phyloP scores from a whole-genome alignment of 192 early-diverging fungal genomes.

The Coemansia javaensis region DNA sequence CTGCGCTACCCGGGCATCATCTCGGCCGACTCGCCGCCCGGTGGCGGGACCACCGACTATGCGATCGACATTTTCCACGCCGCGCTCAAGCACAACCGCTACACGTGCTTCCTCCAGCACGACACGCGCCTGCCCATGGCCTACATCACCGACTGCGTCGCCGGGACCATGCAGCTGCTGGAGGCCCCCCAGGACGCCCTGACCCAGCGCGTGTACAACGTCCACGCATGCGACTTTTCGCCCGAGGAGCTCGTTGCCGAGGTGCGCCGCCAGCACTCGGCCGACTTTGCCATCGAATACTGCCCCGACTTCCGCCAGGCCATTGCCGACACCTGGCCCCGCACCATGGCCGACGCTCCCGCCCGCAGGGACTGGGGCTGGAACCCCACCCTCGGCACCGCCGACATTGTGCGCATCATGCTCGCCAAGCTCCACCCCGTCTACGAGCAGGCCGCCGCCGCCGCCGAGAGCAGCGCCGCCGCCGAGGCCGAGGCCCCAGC shows the following conservation, averaged over 20 bases:
- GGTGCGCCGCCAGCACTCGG: constrained; percentile 49
- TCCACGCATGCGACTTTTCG: constrained; percentile 58
- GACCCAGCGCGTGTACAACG: constrained; percentile 61
- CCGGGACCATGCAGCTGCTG: constrained; percentile 60
- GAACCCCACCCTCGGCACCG: constrained; percentile 55
- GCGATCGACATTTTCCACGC: constrained; percentile 67
- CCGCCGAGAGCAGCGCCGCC: no score
- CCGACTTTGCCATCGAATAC: constrained; percentile 57
- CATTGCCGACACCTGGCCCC: constrained; percentile 65
- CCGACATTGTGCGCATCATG: constrained; percentile 60
- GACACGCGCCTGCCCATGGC: constrained; percentile 62
- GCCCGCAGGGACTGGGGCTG: constrained; percentile 64
- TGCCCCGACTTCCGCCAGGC: constrained; percentile 57
- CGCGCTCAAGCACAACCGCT: constrained; percentile 55
- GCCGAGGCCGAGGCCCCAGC: no score
- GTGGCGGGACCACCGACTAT: constrained; percentile 66
- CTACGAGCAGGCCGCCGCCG: constrained; percentile 7
- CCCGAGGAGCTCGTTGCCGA: constrained; percentile 54
- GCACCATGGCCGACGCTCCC: constrained; percentile 54
- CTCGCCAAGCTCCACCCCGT: constrained; percentile 53
- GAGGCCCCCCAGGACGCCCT: constrained; percentile 48
- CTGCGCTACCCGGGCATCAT: constrained; percentile 65
- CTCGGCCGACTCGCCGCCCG: constrained; percentile 60
- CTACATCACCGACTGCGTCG: constrained; percentile 62
- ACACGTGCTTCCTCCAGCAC: constrained; percentile 56